Base-by-base conservation (phyloP, 495 filamentous ascomycete species). In the Aspergillus affinis region DNA sequence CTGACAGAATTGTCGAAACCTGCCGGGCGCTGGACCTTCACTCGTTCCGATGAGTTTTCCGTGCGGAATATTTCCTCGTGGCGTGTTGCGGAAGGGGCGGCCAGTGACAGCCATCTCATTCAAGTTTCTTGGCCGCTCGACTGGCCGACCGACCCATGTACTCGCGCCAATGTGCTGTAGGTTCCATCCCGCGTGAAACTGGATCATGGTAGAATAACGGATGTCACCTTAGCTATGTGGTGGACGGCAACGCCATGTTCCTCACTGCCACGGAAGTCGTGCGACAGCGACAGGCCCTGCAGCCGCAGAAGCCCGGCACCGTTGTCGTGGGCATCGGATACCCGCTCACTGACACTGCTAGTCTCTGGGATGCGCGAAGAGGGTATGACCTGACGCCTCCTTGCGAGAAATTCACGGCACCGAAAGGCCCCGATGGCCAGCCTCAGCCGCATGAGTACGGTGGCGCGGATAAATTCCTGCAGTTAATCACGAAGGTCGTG, bases 241-340 rank as follows among this genome's bases (percentile, higher is more conserved):
- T 69, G 3, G 67, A 69, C 48, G 67, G 67, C 10, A 69, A 69
- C 45, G 67, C 67, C 17, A 54, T 66, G 51, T 59, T 66, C 29
- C 59, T 63, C 0, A 62, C 67, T 2, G 67, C 67, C 8, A 63
- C 63, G 18, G 67, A 69, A 19, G 47, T 61, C 30, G 54, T 66
- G n/a, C 64, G 67, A 13, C 57, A 63, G 7, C 61, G 58, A 8
- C 47, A 55, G 41, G 26, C 56, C 4, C 21, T 45, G 36, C 51
- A 51, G 3, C 30, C 58, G 1, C 17, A 60, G 1, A 52, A 63
- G n/a, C 27, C 50, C 20, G 54, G 51, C 6, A 63, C 67, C 0
- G 53, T 69, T 9, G 57, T 65, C 18, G 53, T 69, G 13, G 67
- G 59, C 19, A 61, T 69, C 23, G 65, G 64, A 20, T 69, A 69